Base-by-base conservation (phyloP, 441 rosid genomes). In the Gossypium aridum region DNA sequence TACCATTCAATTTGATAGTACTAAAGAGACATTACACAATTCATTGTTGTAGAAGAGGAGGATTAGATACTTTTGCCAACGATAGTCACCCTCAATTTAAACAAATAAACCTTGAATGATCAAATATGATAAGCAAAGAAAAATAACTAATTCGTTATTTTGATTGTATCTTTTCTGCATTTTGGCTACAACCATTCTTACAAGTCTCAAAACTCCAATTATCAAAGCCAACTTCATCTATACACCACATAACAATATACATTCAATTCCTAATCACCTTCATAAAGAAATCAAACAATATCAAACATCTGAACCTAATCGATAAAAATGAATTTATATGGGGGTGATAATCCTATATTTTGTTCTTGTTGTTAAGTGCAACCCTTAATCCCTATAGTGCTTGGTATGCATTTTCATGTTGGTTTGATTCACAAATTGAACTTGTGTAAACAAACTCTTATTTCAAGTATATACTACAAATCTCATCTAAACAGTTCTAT, bases 231-330 rank as follows among this genome's bases (percentile, higher is more conserved):
- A 23, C 74, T 78, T 76, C 76, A 76, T 57, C 77, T 63, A 74
- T 71, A 62, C 66, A 70, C 67, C 63, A 45, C 31, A 60, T 19
- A 34, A 76, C 53, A 66, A 78, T 75, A 76, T 72, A 78, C 81
- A 72, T 31, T 75, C 54, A 47, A 63, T 71, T 73, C 71, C 81
- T 68, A 57, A 64, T 75, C 74, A 72, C 25, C 71, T 76, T 60
- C 76, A 43, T 53, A 26, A 82, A 73, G 78, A 73, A 86, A 81
- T 77, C 84, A 80, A 83, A 81, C 86, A 80, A 83, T 81, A 72
- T 73, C 79, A 81, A 83, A 80, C 82, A 78, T 64, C 79, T 60
- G 0, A 71, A 72, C 79, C 83, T 77, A 71, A 76, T 63, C 2
- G 54, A 71, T 20, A 73, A 80, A 37, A 77, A 66, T 57, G 45